Evolutionary conservation across 2,329 filamentous ascomycete species (phyloP), one percentile per base, ranked within the genome.

Genomic region (Penicillium oxalicum): DNA sequence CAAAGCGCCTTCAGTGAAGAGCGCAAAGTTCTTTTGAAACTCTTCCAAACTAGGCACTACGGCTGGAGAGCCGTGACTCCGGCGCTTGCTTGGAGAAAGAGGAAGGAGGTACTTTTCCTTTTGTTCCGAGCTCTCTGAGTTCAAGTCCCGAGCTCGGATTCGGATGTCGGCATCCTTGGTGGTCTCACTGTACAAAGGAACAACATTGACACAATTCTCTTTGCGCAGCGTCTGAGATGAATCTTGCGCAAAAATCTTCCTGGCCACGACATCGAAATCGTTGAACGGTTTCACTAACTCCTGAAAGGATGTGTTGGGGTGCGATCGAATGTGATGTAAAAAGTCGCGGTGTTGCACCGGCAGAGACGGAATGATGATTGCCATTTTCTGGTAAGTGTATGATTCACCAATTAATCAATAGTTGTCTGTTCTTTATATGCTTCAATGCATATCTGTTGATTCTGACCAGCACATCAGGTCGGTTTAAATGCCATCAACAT

Each of bases 1-100:
- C 27, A 94, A 72, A 0, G 87, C 84, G 1, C 81, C 86, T 68
- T 95, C 89, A 1, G 85, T 89, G 63, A 95, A 95, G 50, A 94
- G 65, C 50, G 80, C 80, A 69, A 95, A 91, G 68, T 93, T 91
- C 42, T 80, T 79, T 63, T 83, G 82, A 59, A 93, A 95, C 28
- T 88, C 83, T 41, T 79, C 76, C 40, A 93, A 63, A 9, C 78
- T 78, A 25, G 75, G 64, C 0, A 91, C 87, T 4, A 87, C 78
- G 2, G 88, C 88, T 3, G 80, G 80, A 1, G 83, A 78, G 4
- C 80, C 84, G 62, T 81, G 70, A 0, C 73, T 59, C 42, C 82
- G 82, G 33, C 88, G 82, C 44, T 84, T 77, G 3, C 81, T 73
- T 0, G 58, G 47, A 13, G 60, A 52, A 35, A 72, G 40, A 3